Evolutionary conservation across 2,329 filamentous ascomycete genomes (phyloP), one percentile per base, ranked within the genome.

Genomic region (Drechslerella dactyloides): DNA sequence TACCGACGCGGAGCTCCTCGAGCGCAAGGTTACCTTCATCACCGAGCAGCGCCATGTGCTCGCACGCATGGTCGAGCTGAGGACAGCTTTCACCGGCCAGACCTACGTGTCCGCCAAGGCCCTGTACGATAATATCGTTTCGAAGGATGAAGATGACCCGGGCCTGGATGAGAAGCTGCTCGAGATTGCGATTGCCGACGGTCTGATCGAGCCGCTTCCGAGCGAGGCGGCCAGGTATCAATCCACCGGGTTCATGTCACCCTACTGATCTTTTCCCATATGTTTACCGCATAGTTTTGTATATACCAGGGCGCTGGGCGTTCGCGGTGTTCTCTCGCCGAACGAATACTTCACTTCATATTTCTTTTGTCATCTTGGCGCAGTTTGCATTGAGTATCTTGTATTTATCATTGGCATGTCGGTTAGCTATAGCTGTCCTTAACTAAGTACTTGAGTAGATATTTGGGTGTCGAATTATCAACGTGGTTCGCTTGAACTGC

Each of bases 1-100:
- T 3, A 59, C 63, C 13, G 53, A 70, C 37, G 30, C 63, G n/a
- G 66, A 70, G 17, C 50, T 70, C 10, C 27, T 13, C 6, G 66
- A 70, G 13, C 24, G 66, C 19, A 63, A 63, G 40, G 54, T 54
- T 5, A 59, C 53, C 21, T 70, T 70, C 19, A 57, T 63, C 15
- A 59, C 53, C 1, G 53, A 63, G 17, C 66, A 70, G 66, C 58
- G 66, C n/a, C 63, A 70, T 19, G 66, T 70, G 13, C 66, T 70
- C n/a, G 66, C 58, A 23, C 53, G 66, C n/a, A 59, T 70, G 58
- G 44, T 70, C 8, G 66, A 63, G 54, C 59, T 58, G 44, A 70
- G 66, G 21, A 54, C 24, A 6, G 40, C 63, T 10, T 54, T 59
- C 4, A 70, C 66, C 5, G 66, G 66, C n/a, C 30, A 59, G 40